A percentile compares a stretch with the other conserved stretches of the same genome.
Evolutionary conservation across 768 basidiomycete genomes (phyloP).

Genomic region (Porphyrellus cyaneotinctus): DNA sequence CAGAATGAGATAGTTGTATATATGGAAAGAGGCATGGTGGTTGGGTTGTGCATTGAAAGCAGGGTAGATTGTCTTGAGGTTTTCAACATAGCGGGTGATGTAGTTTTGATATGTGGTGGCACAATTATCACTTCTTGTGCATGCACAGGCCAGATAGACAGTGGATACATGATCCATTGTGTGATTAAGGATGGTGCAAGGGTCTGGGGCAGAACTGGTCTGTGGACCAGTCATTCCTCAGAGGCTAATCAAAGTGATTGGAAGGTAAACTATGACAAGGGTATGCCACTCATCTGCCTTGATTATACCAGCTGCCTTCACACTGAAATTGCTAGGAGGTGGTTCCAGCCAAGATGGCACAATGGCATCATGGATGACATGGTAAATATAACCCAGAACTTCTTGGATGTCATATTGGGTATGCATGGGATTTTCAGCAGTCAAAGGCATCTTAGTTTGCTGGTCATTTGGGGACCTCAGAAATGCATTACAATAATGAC

Average conservation of each 20-base stretch:
- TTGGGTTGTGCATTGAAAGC: constrained; percentile 16
- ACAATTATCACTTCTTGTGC: constrained; percentile 5
- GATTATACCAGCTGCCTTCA: background rate
- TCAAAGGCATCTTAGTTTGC: background rate
- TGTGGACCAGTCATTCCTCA: background rate
- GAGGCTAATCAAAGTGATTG: background rate
- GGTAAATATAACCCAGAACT: background rate
- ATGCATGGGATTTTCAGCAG: background rate
- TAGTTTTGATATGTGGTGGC: constrained; percentile 7
- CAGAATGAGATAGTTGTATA: constrained; percentile 30
- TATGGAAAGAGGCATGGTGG: constrained; percentile 31
- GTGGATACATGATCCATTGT: constrained; percentile 31
- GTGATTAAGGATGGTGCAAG: constrained; percentile 7
- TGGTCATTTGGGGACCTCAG: background rate
- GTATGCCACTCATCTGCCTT: background rate
- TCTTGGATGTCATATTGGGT: background rate
- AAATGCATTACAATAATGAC: background rate
- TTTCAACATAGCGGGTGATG: constrained; percentile 24
- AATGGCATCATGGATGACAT: background rate
- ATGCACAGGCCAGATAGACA: constrained; percentile 17
- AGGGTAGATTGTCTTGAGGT: constrained; percentile 18
- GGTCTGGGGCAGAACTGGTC: background rate
- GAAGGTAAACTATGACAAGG: background rate
- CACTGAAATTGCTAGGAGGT: background rate
- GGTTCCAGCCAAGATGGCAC: background rate